Evolutionary conservation across 1,284 basidiomycete genomes (phyloP).

Genomic region (Agaricales sp.): DNA sequence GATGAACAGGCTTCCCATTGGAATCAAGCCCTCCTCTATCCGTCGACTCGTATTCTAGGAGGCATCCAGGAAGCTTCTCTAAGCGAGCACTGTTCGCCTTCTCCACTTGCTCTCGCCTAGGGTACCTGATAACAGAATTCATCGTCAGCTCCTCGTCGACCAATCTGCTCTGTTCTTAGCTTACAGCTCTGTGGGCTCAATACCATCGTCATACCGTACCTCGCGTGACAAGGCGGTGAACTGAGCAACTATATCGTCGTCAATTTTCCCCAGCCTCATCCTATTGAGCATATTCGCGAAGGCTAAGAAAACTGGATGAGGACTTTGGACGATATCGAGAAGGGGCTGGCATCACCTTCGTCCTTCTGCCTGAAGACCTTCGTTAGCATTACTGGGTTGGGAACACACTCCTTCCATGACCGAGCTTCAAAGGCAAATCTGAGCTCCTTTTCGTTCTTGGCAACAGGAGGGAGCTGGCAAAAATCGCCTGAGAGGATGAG

Average conservation of each 20-base stretch:
- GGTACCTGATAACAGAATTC: conserved; percentile 14
- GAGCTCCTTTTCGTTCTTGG: not conserved
- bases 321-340: not conserved
- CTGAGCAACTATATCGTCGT: conserved; percentile 18
- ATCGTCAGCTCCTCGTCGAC: too few relatives aligned
- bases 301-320: conserved; percentile 21
- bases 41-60: conserved; percentile 8
- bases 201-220: conserved; percentile 40
- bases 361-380: conserved; percentile 65
- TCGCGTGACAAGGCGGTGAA: conserved; percentile 37
- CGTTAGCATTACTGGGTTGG: conserved; percentile 60
- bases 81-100: conserved; percentile 20
- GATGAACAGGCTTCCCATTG: not conserved
- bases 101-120: conserved; percentile 20
- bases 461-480: not conserved
- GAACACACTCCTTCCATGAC: conserved; percentile 61
- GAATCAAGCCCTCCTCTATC: conserved; percentile 10
- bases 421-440: conserved; percentile 58
- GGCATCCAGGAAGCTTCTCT: conserved; percentile 13
- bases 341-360: conserved; percentile 22
- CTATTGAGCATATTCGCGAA: conserved; percentile 71
- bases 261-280: conserved; percentile 51
- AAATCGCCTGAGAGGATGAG: conserved; percentile 2
- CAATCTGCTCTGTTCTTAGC: too few relatives aligned
- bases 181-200: conserved; percentile 57